Base-by-base conservation (phyloP, 148 eudicot genomes). In the Amaranthus cruentus region DNA sequence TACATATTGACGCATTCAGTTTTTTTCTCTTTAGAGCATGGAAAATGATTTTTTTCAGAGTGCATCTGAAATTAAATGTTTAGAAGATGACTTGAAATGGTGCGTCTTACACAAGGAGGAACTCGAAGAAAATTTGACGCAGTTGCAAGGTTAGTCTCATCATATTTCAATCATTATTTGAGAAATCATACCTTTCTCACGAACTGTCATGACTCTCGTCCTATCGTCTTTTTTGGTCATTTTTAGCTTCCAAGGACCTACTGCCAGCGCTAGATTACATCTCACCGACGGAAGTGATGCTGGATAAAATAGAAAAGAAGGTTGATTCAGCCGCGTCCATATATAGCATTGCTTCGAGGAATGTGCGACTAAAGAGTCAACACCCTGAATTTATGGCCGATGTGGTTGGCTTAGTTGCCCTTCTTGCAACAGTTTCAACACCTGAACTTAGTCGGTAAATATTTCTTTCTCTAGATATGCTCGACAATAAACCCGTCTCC, bases 361-460 rank as follows among this genome's bases (percentile, higher is more conserved):
- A 69, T 59, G 3, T 64, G 18, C 57, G 76, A 15, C 28, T 51
- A 4, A 67, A 71, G 47, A 42, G 68, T 52, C 68, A 52, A 14
- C 71, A 82, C 51, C 21, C 47, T 21, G 67, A 70, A 12, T 65
- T 78, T 44, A 73, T 47, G 13, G 68, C 62, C 8, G 73, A 83
- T 52, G 65, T 87, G 15, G 57, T 91, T 46, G 93, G 97, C 38
- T 68, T 87, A 6, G 91, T 91, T 74, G 91, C 91, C 49, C 83
- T 84, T 68, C 81, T 91, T 62, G 93, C 82, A 76, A 78, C 82
- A 43, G 84, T 78, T 76, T 70, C 81, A 38, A 71, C 70, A 70
- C 65, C 66, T 72, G 69, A 44, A 54, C 90, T 89, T 73, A 84
- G 90, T 83, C 76, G 88, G 97, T 91, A 78, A 78, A 67, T 9